These are phyloP conservation scores for Crithidia bombi DNA, from an alignment of 208 protist genomes.

Conservation along the genomic window DNA sequence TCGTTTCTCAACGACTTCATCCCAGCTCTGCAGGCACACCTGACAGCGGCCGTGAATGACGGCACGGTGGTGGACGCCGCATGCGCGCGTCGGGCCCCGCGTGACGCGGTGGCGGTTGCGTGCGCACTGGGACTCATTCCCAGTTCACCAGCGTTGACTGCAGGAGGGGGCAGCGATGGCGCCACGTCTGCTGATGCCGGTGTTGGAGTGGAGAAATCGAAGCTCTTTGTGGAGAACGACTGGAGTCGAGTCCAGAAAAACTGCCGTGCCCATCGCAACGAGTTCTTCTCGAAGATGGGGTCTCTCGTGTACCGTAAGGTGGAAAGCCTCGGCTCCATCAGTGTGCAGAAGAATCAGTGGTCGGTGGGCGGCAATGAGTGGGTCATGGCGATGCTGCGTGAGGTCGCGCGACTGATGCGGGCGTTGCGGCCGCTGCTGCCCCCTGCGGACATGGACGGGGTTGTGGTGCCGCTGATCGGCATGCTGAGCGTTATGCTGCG, in stretches of 20 bases:
- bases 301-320: constrained; percentile 76
- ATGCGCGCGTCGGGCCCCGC: background rate
- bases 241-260: constrained; percentile 58
- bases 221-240: constrained; percentile 64
- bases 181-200: background rate
- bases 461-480: constrained; percentile 79
- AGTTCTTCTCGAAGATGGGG: constrained; percentile 74
- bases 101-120: constrained; percentile 27
- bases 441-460: constrained; percentile 56
- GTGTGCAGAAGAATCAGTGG: constrained; percentile 53
- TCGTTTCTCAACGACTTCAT: constrained; percentile 74
- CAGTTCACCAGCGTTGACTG: background rate
- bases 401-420: constrained; percentile 78
- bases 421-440: constrained; percentile 71
- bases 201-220: constrained; percentile 5
- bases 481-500: constrained; percentile 66
- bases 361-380: constrained; percentile 69
- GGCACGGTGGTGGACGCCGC: constrained; percentile 4
- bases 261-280: constrained; percentile 61
- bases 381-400: constrained; percentile 89
- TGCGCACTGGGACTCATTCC: constrained; percentile 28
- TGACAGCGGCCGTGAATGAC: constrained; percentile 12
- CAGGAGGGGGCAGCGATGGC: background rate
- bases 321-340: constrained; percentile 49
- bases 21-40: constrained; percentile 53